phyloP scores from a whole-genome alignment of 1,139 yeast genomes.

The Geotrichum citri-aurantii region DNA sequence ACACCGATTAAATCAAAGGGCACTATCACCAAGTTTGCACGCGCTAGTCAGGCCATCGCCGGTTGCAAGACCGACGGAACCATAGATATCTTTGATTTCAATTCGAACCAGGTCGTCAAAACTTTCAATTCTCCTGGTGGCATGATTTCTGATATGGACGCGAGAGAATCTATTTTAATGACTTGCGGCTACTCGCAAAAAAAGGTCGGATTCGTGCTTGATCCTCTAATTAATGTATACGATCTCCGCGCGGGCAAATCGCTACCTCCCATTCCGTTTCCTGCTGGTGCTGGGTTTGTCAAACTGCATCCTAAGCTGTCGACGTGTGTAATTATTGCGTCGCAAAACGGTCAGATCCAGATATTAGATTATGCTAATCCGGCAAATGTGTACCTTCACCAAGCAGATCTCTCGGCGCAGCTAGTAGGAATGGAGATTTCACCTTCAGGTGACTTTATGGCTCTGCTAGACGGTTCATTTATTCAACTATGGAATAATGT shows the following conservation, averaged over 20 bases:
- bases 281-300: constrained; percentile 84
- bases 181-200: constrained; percentile 78
- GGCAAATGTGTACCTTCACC: constrained; percentile 45
- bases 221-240: constrained; percentile 77
- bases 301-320: constrained; percentile 84
- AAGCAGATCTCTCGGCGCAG: constrained; percentile 37
- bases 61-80: constrained; percentile 65
- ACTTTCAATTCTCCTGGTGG: constrained; percentile 71
- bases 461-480: constrained; percentile 57
- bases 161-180: constrained; percentile 68
- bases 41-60: constrained; percentile 43
- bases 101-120: constrained; percentile 48
- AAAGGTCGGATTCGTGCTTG: constrained; percentile 49
- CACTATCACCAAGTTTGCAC: constrained; percentile 41
- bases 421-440: constrained; percentile 61
- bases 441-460: constrained; percentile 73
- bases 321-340: constrained; percentile 67
- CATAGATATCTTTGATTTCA: constrained; percentile 73
- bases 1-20: constrained; percentile 29
- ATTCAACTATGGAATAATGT: constrained; percentile 68
- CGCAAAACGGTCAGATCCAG: constrained; percentile 76
- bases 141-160: constrained; percentile 68
- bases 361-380: constrained; percentile 81
- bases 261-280: constrained; percentile 76
- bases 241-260: constrained; percentile 73